A percentile compares a stretch with the other conserved stretches of the same genome.
These are phyloP conservation scores for Schizonepeta tenuifolia DNA, from an alignment of 257 asterid genomes.

Conservation along the genomic window DNA sequence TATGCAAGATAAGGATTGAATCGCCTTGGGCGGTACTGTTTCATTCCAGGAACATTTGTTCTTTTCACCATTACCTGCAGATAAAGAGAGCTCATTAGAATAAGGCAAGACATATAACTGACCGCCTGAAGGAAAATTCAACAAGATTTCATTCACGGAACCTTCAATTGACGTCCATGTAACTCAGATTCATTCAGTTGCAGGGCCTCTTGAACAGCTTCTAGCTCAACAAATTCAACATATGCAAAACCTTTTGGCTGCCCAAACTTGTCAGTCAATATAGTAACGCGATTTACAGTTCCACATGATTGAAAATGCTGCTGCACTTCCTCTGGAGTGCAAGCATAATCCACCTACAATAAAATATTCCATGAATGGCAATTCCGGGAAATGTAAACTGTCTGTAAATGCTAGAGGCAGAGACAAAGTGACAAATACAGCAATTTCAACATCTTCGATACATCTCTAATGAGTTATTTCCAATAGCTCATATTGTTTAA, in stretches of 20 bases:
- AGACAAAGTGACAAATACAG: background rate
- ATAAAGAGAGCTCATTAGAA: background rate
- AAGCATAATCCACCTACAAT: conserved; percentile 89
- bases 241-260: conserved; percentile 99
- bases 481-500: background rate
- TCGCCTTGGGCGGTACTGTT: conserved; percentile 79
- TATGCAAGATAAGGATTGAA: conserved; percentile 64
- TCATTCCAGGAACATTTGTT: conserved; percentile 98
- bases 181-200: conserved; percentile 89
- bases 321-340: conserved; percentile 98
- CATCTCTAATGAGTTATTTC: conserved; percentile 9
- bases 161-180: conserved; percentile 98
- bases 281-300: conserved; percentile 92
- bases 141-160: conserved; percentile 17
- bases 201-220: conserved; percentile 89
- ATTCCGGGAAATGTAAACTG: conserved; percentile 3
- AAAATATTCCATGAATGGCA: conserved; percentile 23
- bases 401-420: background rate
- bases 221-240: conserved; percentile 86
- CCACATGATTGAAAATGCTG: conserved; percentile 98
- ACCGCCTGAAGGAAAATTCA: background rate
- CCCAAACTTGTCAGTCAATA: conserved; percentile 93
- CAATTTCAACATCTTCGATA: background rate
- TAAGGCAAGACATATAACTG: conserved; percentile 5
- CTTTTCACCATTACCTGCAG: conserved; percentile 84